Base-by-base conservation (phyloP, 257 asterid genomes). In the Buddleja alternifolia region DNA sequence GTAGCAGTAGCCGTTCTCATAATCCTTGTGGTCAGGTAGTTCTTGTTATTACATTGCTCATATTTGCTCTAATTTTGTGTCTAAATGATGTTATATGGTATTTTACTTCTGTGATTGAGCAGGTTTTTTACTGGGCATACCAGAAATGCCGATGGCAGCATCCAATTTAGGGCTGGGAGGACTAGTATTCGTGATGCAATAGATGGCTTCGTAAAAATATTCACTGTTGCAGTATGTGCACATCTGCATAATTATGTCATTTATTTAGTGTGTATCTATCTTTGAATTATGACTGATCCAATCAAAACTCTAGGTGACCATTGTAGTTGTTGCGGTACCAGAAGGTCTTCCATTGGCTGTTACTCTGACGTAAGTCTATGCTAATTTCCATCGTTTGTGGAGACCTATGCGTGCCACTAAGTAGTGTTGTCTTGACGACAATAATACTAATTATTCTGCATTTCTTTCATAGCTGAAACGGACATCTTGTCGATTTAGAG, bases 301-400 rank as follows among this genome's bases (percentile, higher is more conserved):
- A 7, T 52, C 37, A 37, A 67, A 60, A 51, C 61, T 77, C 70
- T 69, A 93, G 99, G 99, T 93, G 66, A 88, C 97, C 56, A 90
- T 90, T 77, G 97, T 93, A 24, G 96, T 93, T 53, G 99, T 90
- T 74, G 99, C 99, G 37, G 97, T 90, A 70, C 99, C 99, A 15
- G 96, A 93, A 80, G 99, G 97, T 55, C 97, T 93, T 79, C 96
- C 97, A 52, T 80, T 93, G 83, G 99, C 96, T 74, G 99, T 93
- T 51, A 93, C 99, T 63, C 70, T 93, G 71, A 93, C 97, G 99
- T 93, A 79, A 85, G 96, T 75, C 12, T 61, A 24, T 55, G 9
- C 64, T 74, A 39, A 37, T 40, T 37, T 40, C 36, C 50, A 45
- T 54, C 24, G 19, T 46, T 56, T 19, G 5, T 61, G 34, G 36